phyloP scores from a whole-genome alignment of 352 stramenopile species.

The Detonula confervacea region DNA sequence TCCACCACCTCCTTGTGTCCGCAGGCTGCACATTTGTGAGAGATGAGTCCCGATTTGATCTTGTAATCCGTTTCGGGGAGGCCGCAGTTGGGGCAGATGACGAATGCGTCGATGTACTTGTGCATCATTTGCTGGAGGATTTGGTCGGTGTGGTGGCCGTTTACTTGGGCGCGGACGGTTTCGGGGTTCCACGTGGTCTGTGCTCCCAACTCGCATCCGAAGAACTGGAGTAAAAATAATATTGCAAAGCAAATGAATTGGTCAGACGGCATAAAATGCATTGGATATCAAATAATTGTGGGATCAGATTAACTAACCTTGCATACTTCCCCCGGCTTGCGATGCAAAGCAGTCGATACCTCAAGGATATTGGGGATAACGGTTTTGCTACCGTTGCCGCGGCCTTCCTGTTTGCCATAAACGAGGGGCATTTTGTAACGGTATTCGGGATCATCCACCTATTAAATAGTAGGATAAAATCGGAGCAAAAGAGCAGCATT shows the following conservation, averaged over 20 bases:
- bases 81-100: conserved; percentile 96
- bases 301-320: conserved; percentile 85
- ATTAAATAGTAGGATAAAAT: conserved; percentile 64
- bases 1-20: conserved; percentile 95
- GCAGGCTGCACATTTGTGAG: conserved; percentile 98
- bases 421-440: conserved; percentile 99
- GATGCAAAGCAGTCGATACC: conserved; percentile 92
- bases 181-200: conserved; percentile 97
- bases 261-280: not conserved
- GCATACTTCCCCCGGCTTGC: conserved; percentile 94
- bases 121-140: conserved; percentile 94
- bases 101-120: conserved; percentile 99
- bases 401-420: conserved; percentile 96
- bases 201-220: conserved; percentile 97
- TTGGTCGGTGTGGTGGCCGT: conserved; percentile 92
- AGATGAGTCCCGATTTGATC: conserved; percentile 97
- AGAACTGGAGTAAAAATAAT: conserved; percentile 86
- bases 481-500: conserved; percentile 91
- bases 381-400: conserved; percentile 99
- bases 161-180: conserved; percentile 95
- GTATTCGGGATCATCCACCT: conserved; percentile 92
- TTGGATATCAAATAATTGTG: not conserved
- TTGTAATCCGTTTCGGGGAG: conserved; percentile 99
- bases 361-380: conserved; percentile 97
- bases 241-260: not conserved